A percentile compares a stretch with the other conserved stretches of the same genome.
phyloP scores from a whole-genome alignment of 1,284 basidiomycete genomes.

The Fomitopsis palustris region DNA sequence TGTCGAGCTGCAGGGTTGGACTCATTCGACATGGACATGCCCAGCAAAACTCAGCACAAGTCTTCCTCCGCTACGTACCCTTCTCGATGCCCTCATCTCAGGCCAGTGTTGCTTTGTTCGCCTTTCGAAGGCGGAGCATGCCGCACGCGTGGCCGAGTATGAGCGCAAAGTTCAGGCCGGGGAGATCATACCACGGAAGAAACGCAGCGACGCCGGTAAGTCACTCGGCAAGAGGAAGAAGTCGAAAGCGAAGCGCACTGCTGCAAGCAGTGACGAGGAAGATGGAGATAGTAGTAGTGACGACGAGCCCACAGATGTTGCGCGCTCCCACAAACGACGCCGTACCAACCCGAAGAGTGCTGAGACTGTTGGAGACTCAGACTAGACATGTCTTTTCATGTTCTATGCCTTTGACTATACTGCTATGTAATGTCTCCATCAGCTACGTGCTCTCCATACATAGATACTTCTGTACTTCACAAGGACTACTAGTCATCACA shows the following conservation, averaged over 20 bases:
- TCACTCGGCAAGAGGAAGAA: no score
- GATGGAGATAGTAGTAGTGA: no score
- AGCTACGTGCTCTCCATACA: no score
- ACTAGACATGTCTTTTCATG: no score
- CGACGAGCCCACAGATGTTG: no score
- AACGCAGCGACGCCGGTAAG: conserved; percentile 5
- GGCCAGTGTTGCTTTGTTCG: not conserved
- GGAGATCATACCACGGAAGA: not conserved
- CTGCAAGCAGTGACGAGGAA: no score
- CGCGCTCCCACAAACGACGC: no score
- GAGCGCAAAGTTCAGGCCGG: not conserved
- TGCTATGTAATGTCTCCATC: no score
- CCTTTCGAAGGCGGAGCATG: not conserved
- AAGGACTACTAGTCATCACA: no score
- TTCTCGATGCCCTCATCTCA: not conserved
- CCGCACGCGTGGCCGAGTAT: not conserved
- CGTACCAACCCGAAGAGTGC: not conserved
- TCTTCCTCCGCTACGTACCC: not conserved
- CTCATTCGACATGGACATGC: not conserved
- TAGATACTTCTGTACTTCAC: no score
- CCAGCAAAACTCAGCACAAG: not conserved
- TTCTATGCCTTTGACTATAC: no score
- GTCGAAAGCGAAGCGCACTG: no score
- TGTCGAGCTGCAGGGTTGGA: conserved; percentile 7
- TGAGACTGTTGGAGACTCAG: not conserved